A percentile compares a stretch with the other conserved stretches of the same genome.
Conservation (phyloP, 139 green algal genomes). For the Trebouxia sp. region DNA sequence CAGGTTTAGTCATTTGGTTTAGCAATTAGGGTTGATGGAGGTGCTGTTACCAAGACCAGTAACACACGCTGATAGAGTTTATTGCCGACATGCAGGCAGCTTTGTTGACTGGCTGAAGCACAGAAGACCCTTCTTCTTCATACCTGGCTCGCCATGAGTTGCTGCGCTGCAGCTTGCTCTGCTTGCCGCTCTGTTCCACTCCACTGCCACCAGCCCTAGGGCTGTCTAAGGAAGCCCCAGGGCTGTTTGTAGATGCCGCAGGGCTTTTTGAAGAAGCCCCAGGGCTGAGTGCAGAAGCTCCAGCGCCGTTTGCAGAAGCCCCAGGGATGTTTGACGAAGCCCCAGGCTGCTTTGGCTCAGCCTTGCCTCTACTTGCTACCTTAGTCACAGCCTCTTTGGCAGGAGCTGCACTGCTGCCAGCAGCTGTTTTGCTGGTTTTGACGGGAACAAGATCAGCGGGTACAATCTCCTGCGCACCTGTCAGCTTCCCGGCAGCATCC, state of each 20-base stretch:
- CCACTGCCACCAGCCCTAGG: background rate
- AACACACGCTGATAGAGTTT: too few species aligned
- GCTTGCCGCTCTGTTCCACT: background rate
- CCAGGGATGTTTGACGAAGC: background rate
- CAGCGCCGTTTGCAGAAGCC: background rate
- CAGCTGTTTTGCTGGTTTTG: background rate
- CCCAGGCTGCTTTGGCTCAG: background rate
- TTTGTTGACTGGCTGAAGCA: too few species aligned
- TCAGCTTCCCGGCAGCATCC: background rate
- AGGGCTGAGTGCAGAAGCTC: background rate
- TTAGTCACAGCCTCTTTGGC: background rate
- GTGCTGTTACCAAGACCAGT: too few species aligned
- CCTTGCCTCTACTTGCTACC: background rate
- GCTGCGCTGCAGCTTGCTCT: background rate
- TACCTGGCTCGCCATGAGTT: background rate
- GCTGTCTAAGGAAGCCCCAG: background rate
- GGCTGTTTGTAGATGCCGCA: background rate
- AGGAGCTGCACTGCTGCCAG: background rate
- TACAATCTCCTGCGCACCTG: background rate
- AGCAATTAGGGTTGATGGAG: too few species aligned
- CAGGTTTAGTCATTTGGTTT: too few species aligned
- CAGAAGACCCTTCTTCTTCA: too few species aligned
- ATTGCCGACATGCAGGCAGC: too few species aligned
- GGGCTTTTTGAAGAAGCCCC: background rate
- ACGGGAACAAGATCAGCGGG: background rate